Percentiles rank a stretch among this genome's conserved stretches.
These are phyloP conservation scores for Penicillium sp. DNA, from an alignment of 2,329 filamentous ascomycete species.

Conservation along the genomic window DNA sequence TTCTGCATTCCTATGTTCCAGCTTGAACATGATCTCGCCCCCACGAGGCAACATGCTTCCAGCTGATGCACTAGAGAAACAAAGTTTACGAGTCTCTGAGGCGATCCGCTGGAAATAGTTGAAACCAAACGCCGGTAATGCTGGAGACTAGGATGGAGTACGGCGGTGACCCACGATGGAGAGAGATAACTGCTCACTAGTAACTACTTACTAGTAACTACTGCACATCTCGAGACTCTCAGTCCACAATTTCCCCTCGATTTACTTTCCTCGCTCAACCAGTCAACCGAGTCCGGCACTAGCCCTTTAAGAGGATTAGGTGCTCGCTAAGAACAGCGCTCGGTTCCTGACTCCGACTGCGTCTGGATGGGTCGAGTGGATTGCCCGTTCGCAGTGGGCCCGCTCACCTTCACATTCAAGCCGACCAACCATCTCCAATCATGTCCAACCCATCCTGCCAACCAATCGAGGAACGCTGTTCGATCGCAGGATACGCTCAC, in stretches of 20 bases:
- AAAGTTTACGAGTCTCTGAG: not conserved
- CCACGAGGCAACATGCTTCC: conserved; percentile 5
- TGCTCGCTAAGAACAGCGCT: conserved; percentile 4
- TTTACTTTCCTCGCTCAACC: not conserved
- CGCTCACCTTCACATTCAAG: not conserved
- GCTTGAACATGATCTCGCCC: not conserved
- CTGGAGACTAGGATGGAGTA: not conserved
- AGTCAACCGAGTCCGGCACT: not conserved
- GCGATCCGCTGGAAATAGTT: not conserved
- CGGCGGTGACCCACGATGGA: too few relatives aligned
- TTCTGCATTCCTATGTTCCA: not conserved
- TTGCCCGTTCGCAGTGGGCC: conserved; percentile 18
- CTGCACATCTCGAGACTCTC: too few relatives aligned
- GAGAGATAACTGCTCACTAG: too few relatives aligned
- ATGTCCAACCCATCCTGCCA: not conserved
- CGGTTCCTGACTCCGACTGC: conserved; percentile 14
- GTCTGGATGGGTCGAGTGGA: conserved; percentile 15
- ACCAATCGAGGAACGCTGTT: conserved; percentile 6
- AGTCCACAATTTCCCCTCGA: not conserved
- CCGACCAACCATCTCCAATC: conserved; percentile 4
- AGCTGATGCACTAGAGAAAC: not conserved
- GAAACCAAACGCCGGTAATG: not conserved
- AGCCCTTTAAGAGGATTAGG: not conserved
- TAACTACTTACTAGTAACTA: too few relatives aligned
- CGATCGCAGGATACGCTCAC: conserved; percentile 6